A percentile compares a stretch with the other conserved stretches of the same genome.
phyloP scores from a whole-genome alignment of 2,329 filamentous ascomycete genomes.

The Fusarium caatingaense region DNA sequence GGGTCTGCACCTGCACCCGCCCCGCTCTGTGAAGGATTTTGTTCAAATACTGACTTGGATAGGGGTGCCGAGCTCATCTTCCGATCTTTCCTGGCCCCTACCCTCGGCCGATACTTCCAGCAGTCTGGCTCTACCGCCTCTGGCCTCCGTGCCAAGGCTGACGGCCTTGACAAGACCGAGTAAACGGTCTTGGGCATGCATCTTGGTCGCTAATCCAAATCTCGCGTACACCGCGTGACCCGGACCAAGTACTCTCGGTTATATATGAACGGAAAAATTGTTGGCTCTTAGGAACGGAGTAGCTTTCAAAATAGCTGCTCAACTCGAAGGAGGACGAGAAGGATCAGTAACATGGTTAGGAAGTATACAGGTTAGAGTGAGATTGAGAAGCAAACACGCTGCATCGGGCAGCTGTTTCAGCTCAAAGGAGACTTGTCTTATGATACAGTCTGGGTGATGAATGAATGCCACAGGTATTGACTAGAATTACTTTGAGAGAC shows the following conservation, averaged over 20 bases:
- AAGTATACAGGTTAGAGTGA: constrained; percentile 15
- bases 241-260: constrained; percentile 41
- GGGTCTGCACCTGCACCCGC: constrained; percentile 11
- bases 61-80: constrained; percentile 97
- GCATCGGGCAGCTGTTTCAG: constrained; percentile 16
- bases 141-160: constrained; percentile 89
- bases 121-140: constrained; percentile 78
- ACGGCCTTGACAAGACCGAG: constrained; percentile 77
- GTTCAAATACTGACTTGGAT: constrained; percentile 33
- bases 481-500: constrained; percentile 43
- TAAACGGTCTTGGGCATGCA: constrained; percentile 54
- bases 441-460: constrained; percentile 40
- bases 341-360: constrained; percentile 7
- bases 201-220: constrained; percentile 47
- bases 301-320: constrained; percentile 20
- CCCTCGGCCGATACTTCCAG: constrained; percentile 92
- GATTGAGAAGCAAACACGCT: constrained; percentile 6
- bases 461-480: constrained; percentile 37
- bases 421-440: constrained; percentile 33
- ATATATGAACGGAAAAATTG: constrained; percentile 32
- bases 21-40: constrained; percentile 12
- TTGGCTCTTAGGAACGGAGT: constrained; percentile 24
- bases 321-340: constrained; percentile 28
- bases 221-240: constrained; percentile 34
- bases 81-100: constrained; percentile 92